phyloP scores from a whole-genome alignment of 768 basidiomycete genomes.

The Boletus rubropictus region DNA sequence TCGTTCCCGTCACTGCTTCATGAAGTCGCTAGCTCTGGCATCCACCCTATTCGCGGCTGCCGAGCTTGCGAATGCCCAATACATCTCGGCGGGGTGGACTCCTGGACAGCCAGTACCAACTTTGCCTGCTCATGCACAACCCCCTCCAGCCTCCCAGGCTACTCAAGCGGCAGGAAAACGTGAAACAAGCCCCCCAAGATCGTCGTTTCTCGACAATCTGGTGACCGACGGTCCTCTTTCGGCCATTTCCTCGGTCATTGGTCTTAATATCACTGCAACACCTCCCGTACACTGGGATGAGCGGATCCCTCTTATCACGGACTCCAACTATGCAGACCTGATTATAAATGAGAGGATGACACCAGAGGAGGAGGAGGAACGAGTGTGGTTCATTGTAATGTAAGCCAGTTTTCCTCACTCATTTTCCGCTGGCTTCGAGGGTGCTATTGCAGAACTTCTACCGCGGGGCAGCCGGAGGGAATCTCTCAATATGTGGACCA shows the following conservation, averaged over 20 bases:
- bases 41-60: constrained; percentile 24
- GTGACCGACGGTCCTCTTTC: constrained; percentile 52
- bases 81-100: constrained; percentile 77
- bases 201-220: constrained; percentile 30
- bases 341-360: constrained; percentile 66
- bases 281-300: constrained; percentile 52
- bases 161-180: constrained; percentile 24
- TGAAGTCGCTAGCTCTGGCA: constrained; percentile 45
- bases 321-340: constrained; percentile 69
- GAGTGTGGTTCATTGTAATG: constrained; percentile 79
- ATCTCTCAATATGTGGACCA: constrained; percentile 67
- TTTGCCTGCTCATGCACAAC: constrained; percentile 7
- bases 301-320: constrained; percentile 74
- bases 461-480: constrained; percentile 54
- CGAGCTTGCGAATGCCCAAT: constrained; percentile 48
- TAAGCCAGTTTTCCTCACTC: constrained; percentile 33
- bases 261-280: constrained; percentile 66
- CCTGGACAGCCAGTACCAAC: constrained; percentile 58
- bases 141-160: constrained; percentile 21
- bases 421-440: background rate
- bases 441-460: constrained; percentile 43
- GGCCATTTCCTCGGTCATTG: constrained; percentile 48
- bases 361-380: constrained; percentile 55
- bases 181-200: constrained; percentile 8
- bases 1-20: constrained; percentile 20